Percentiles rank a stretch among this genome's conserved stretches.
Conservation (phyloP, 2,329 filamentous ascomycete genomes). For the Fusarium sp. region DNA sequence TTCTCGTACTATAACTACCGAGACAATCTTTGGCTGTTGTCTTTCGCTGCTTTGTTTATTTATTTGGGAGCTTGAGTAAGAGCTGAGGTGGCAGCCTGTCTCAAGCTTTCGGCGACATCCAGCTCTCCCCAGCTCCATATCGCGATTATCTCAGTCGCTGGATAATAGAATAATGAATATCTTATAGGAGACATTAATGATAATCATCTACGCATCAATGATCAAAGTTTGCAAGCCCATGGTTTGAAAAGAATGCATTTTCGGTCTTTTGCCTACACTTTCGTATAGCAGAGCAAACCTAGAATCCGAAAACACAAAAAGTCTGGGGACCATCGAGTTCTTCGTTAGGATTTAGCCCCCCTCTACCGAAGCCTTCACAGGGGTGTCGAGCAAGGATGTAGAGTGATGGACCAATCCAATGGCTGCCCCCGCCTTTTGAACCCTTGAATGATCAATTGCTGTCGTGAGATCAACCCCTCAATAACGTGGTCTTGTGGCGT, state of each 20-base stretch:
- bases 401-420: constrained; percentile 9
- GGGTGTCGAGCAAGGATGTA: not conserved
- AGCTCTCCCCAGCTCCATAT: not conserved
- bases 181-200: not conserved
- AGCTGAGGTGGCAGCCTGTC: not conserved
- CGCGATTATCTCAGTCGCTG: too few relatives aligned
- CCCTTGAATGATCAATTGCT: constrained; percentile 13
- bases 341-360: constrained; percentile 35
- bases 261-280: not conserved
- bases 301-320: constrained; percentile 32
- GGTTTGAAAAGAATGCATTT: not conserved
- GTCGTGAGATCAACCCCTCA: constrained; percentile 7
- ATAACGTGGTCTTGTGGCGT: constrained; percentile 17
- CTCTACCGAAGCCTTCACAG: constrained; percentile 5
- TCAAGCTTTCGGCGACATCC: constrained; percentile 26
- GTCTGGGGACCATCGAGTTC: constrained; percentile 38
- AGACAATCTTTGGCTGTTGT: not conserved
- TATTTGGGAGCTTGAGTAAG: not conserved
- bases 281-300: constrained; percentile 27
- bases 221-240: not conserved
- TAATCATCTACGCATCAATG: not conserved
- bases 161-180: not conserved
- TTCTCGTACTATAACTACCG: not conserved
- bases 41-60: not conserved
- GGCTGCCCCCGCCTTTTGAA: constrained; percentile 19